A percentile compares a stretch with the other conserved stretches of the same genome.
Evolutionary conservation across 73 alveolate species (phyloP).

Genomic region (Stentor coeruleus): DNA sequence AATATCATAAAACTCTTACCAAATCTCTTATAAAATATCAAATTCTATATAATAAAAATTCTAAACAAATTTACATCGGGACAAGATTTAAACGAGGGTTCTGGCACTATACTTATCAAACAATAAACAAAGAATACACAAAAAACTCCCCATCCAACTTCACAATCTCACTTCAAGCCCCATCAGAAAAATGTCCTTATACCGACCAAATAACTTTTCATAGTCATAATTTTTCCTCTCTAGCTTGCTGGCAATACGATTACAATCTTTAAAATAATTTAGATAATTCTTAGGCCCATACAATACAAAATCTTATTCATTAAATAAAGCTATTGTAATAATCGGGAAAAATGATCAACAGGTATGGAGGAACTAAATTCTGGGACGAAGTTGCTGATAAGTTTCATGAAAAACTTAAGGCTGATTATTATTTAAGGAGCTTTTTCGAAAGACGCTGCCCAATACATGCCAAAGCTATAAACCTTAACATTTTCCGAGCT

Average conservation of each 20-base stretch:
- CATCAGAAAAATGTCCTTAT: background rate
- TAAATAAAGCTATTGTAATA: too few species aligned
- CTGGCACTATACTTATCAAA: background rate
- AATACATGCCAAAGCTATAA: background rate
- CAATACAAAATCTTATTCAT: background rate
- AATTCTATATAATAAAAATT: too few species aligned
- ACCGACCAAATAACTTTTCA: background rate
- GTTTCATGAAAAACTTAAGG: background rate
- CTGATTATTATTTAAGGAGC: background rate
- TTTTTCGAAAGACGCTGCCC: background rate
- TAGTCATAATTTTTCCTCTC: background rate
- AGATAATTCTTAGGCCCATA: too few species aligned
- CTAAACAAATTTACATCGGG: background rate
- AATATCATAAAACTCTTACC: too few species aligned
- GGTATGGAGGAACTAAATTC: background rate
- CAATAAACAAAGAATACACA: background rate
- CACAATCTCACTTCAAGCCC: background rate
- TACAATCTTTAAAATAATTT: background rate
- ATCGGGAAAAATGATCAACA: background rate
- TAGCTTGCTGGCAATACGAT: conserved; percentile 4
- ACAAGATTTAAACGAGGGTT: background rate
- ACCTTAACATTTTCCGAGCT: background rate
- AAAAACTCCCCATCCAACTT: background rate
- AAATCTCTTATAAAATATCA: too few species aligned
- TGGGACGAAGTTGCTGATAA: background rate